Percentiles rank a stretch among this genome's conserved stretches.
phyloP scores from a whole-genome alignment of 2,329 filamentous ascomycete genomes.

The Colletotrichum truncatum region DNA sequence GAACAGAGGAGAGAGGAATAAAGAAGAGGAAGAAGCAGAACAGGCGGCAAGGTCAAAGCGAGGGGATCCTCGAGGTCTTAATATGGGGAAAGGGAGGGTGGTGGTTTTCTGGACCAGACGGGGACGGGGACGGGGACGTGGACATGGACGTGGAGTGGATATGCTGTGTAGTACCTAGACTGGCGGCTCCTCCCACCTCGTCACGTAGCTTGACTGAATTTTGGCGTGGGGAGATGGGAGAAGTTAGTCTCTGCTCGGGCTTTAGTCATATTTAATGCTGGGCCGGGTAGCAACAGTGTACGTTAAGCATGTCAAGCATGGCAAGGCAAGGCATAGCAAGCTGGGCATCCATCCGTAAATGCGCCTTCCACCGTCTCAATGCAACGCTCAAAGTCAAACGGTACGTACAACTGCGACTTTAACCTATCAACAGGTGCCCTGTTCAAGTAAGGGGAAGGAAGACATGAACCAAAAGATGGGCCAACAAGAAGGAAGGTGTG shows the following conservation, averaged over 20 bases:
- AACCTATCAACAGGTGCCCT: no score
- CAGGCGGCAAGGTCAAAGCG: constrained; percentile 4
- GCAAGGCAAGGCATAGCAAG: neutral
- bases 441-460: neutral
- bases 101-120: constrained; percentile 16
- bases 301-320: neutral
- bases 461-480: neutral
- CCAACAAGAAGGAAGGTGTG: no score
- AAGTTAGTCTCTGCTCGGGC: constrained; percentile 13
- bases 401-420: neutral
- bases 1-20: neutral
- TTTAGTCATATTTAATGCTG: constrained; percentile 15
- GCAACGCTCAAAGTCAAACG: neutral
- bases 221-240: neutral
- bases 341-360: neutral
- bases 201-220: neutral
- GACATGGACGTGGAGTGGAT: constrained; percentile 17
- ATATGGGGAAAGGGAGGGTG: constrained; percentile 26
- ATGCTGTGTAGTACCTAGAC: constrained; percentile 13
- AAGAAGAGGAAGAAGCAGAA: neutral
- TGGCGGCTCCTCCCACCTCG: constrained; percentile 13
- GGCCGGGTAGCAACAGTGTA: constrained; percentile 8
- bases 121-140: constrained; percentile 2
- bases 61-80: constrained; percentile 30
- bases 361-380: constrained; percentile 3